phyloP scores from a whole-genome alignment of 2,329 filamentous ascomycete genomes.

The Lachnellula subtilissima region DNA sequence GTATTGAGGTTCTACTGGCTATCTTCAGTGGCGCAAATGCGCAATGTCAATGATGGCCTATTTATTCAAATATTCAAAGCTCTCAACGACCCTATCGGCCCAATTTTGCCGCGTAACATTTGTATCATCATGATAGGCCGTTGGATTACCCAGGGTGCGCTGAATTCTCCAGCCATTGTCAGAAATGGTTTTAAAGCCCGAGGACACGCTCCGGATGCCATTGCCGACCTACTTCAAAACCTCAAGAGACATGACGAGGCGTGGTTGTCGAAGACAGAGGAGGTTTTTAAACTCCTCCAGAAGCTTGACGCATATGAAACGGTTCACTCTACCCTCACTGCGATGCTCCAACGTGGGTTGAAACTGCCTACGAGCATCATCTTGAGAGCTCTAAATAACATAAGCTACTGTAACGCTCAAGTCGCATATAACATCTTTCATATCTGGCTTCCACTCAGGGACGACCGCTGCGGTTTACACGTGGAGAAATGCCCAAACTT shows the following conservation, averaged over 20 bases:
- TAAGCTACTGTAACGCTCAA: conserved; percentile 7
- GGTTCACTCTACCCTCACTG: conserved; percentile 6
- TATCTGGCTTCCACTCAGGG: conserved; percentile 5
- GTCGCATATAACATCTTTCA: conserved; percentile 10
- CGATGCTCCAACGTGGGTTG: conserved; percentile 7
- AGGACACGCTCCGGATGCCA: not conserved
- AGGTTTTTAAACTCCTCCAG: conserved; percentile 10
- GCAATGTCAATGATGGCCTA: conserved; percentile 3
- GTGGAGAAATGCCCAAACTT: conserved; percentile 15
- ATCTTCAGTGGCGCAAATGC: conserved; percentile 13
- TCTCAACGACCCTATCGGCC: not conserved
- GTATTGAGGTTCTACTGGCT: conserved; percentile 14
- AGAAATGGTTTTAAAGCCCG: conserved; percentile 12
- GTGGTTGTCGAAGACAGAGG: conserved; percentile 1
- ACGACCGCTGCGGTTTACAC: conserved; percentile 4
- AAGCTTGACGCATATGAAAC: conserved; percentile 7
- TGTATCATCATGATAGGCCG: not conserved
- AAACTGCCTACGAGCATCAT: conserved; percentile 11
- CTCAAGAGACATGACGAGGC: conserved; percentile 12
- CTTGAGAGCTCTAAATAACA: conserved; percentile 7
- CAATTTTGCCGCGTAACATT: not conserved
- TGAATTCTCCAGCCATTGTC: conserved; percentile 7
- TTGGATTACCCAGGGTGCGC: conserved; percentile 18
- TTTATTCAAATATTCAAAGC: conserved; percentile 1
- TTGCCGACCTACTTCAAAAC: conserved; percentile 8